Percentiles rank a stretch among this genome's conserved stretches.
phyloP scores from a whole-genome alignment of 2,329 filamentous ascomycete genomes.

The Ophiostoma sp. region DNA sequence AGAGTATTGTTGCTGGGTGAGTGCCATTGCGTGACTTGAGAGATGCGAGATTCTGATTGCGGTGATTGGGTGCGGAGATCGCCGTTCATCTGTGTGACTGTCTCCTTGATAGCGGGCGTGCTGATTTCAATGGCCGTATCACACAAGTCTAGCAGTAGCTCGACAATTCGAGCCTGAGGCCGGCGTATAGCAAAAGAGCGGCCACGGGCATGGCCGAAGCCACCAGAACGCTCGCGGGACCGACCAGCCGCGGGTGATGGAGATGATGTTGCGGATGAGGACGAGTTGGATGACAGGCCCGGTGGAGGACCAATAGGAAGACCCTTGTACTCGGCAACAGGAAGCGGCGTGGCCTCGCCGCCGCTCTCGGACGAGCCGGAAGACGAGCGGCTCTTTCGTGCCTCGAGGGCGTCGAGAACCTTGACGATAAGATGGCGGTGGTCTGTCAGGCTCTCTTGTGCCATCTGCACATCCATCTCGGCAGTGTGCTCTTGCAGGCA shows the following conservation, averaged over 20 bases:
- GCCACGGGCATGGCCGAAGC: constrained; percentile 72
- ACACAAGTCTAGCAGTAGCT: constrained; percentile 88
- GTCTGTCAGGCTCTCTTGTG: constrained; percentile 85
- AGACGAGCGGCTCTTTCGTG: constrained; percentile 61
- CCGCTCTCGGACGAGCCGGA: constrained; percentile 29
- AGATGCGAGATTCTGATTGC: constrained; percentile 89
- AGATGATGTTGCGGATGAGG: constrained; percentile 46
- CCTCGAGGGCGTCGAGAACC: constrained; percentile 86
- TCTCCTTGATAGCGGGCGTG: constrained; percentile 86
- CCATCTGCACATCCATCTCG: constrained; percentile 96
- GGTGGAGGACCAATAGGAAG: constrained; percentile 69
- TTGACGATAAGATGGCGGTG: constrained; percentile 93
- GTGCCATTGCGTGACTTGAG: constrained; percentile 93
- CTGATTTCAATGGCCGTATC: constrained; percentile 95
- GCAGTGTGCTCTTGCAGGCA: constrained; percentile 93
- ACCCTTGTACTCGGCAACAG: constrained; percentile 79
- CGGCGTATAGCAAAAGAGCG: constrained; percentile 87
- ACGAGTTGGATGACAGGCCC: constrained; percentile 49
- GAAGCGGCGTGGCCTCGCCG: constrained; percentile 43
- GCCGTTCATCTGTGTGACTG: constrained; percentile 58
- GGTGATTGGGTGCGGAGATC: constrained; percentile 92
- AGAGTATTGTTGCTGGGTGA: constrained; percentile 85
- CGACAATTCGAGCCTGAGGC: constrained; percentile 87
- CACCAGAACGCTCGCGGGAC: constrained; percentile 64
- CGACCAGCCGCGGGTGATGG: constrained; percentile 66